Conservation (phyloP, 2,329 filamentous ascomycete genomes). For the Fusarium sterilihyphosum region DNA sequence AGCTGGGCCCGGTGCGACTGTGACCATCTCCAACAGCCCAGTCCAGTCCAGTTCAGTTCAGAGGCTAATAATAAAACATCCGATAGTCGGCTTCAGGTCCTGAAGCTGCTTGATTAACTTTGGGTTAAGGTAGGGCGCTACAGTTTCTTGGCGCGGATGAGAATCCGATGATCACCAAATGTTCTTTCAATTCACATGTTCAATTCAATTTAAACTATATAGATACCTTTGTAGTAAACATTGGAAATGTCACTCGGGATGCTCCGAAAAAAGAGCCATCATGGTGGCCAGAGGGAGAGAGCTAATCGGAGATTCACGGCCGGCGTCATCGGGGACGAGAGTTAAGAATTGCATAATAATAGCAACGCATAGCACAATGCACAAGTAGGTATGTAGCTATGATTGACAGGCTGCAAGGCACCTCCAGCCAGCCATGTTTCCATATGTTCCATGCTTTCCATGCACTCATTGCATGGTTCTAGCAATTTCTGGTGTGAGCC, state of each 20-base stretch:
- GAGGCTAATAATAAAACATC: conserved; percentile 26
- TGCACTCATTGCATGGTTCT: conserved; percentile 32
- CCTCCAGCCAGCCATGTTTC: background rate
- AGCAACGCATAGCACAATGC: background rate
- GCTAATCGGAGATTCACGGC: background rate
- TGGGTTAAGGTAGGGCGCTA: conserved; percentile 28
- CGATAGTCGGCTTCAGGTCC: conserved; percentile 14
- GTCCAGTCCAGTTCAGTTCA: background rate
- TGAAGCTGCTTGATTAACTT: conserved; percentile 19
- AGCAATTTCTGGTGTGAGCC: conserved; percentile 36
- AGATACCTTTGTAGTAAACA: background rate
- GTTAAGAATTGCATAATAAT: conserved; percentile 5
- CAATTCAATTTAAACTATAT: background rate
- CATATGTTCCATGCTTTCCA: conserved; percentile 12
- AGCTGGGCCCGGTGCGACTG: background rate
- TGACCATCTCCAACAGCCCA: too few species aligned
- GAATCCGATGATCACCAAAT: background rate
- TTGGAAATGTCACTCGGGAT: background rate
- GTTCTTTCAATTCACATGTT: background rate
- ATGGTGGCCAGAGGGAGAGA: conserved; percentile 6
- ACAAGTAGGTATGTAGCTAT: background rate
- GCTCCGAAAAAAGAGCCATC: conserved; percentile 1
- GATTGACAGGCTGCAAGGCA: conserved; percentile 32
- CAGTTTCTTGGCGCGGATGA: conserved; percentile 11
- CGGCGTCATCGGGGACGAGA: conserved; percentile 9